Evolutionary conservation across 768 basidiomycete genomes (phyloP).

Genomic region (Leccinum uliginosum): DNA sequence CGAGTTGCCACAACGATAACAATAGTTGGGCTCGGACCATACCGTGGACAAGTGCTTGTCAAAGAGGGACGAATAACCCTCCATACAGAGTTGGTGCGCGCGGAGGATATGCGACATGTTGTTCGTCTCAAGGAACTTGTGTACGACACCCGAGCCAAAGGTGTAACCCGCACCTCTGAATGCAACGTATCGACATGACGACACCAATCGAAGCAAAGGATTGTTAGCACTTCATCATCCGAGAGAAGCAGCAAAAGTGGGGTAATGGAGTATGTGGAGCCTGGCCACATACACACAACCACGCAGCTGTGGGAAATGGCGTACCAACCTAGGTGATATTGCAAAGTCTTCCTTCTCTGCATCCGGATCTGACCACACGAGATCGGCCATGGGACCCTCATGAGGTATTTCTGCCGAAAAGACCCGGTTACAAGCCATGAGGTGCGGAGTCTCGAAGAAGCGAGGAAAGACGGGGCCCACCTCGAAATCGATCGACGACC

Average conservation of each 20-base stretch:
- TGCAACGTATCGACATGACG: neutral
- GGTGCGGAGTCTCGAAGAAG: slow-evolving; percentile 20
- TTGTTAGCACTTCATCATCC: slow-evolving; percentile 7
- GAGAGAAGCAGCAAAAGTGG: slow-evolving; percentile 9
- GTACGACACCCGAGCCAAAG: slow-evolving; percentile 95
- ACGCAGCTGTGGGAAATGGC: slow-evolving; percentile 10
- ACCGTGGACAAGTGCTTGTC: slow-evolving; percentile 95
- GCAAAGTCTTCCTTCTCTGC: slow-evolving; percentile 99
- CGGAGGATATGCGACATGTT: slow-evolving; percentile 96
- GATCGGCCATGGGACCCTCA: slow-evolving; percentile 99
- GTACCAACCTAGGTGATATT: slow-evolving; percentile 91
- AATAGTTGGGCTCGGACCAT: slow-evolving; percentile 98
- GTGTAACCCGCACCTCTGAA: slow-evolving; percentile 95
- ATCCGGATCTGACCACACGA: slow-evolving; percentile 99
- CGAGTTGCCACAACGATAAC: slow-evolving; percentile 96
- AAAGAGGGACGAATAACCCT: slow-evolving; percentile 96
- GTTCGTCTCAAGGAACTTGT: slow-evolving; percentile 95
- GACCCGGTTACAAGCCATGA: slow-evolving; percentile 16
- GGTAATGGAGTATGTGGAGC: slow-evolving; percentile 10
- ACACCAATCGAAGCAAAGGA: slow-evolving; percentile 3
- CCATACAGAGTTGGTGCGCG: slow-evolving; percentile 99
- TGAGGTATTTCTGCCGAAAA: slow-evolving; percentile 84
- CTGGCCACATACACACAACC: slow-evolving; percentile 4
- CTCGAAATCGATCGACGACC: slow-evolving; percentile 97
- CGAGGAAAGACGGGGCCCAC: slow-evolving; percentile 38